Conservation (phyloP, 2,329 filamentous ascomycete species). For the Aspergillus alliaceus region DNA sequence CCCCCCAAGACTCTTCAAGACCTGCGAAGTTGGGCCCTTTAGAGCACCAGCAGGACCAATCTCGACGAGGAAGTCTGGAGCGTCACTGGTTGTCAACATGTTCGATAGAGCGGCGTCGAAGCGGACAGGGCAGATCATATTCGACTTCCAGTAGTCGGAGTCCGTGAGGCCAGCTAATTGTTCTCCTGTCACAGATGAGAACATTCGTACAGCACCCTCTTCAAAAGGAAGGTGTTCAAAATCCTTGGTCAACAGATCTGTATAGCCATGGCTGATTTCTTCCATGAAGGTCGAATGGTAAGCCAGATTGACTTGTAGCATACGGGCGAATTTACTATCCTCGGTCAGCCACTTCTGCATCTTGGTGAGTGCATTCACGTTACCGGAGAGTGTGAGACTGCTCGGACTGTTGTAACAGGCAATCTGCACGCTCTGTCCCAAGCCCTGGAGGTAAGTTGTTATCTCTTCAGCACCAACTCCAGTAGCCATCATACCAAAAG, state of each 20-base stretch:
- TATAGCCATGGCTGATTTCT: not conserved
- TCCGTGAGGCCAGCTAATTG: too few species aligned
- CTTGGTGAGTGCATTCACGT: constrained; percentile 18
- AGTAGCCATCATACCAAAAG: constrained; percentile 15
- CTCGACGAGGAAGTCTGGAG: constrained; percentile 8
- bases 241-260: too few species aligned
- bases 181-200: too few species aligned
- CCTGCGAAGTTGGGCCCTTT: constrained; percentile 16
- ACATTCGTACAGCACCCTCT: too few species aligned
- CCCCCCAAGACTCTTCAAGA: not conserved
- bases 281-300: constrained; percentile 26
- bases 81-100: too few species aligned
- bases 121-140: too few species aligned
- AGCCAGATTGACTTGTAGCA: constrained; percentile 17
- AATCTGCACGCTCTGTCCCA: not conserved
- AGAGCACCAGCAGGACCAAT: constrained; percentile 22
- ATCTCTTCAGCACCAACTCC: constrained; percentile 6
- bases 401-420: constrained; percentile 24
- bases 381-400: constrained; percentile 25
- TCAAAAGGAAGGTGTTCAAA: too few species aligned
- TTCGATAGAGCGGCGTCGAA: too few species aligned
- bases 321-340: constrained; percentile 17
- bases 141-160: too few species aligned
- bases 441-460: too few species aligned
- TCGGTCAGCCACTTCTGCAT: constrained; percentile 19